phyloP scores from a whole-genome alignment of 768 basidiomycete genomes.

The Auricularia auricula-judae region DNA sequence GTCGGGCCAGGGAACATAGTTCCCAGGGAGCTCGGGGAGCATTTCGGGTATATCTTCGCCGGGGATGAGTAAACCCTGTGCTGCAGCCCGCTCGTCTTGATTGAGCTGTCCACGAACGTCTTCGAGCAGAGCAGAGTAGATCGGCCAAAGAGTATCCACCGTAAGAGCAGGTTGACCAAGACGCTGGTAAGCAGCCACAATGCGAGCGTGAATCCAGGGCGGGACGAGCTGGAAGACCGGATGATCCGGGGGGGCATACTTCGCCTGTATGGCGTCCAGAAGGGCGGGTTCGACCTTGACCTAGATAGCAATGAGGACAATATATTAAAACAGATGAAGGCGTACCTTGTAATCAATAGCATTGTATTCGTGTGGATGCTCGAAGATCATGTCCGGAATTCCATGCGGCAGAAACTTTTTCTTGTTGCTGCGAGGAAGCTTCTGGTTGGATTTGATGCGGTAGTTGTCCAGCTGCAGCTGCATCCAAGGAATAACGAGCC shows the following conservation, averaged over 20 bases:
- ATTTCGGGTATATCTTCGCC: not conserved
- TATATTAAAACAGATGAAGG: not conserved
- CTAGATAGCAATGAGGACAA: constrained; percentile 6
- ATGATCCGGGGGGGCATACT: constrained; percentile 23
- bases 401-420: constrained; percentile 31
- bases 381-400: constrained; percentile 23
- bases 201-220: constrained; percentile 15
- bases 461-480: constrained; percentile 28
- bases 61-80: not conserved
- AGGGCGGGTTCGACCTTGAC: constrained; percentile 10
- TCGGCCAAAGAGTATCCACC: constrained; percentile 13
- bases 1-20: not conserved
- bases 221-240: constrained; percentile 27
- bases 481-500: constrained; percentile 30
- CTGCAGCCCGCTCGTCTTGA: not conserved
- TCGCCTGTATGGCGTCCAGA: constrained; percentile 11
- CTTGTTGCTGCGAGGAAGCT: constrained; percentile 14
- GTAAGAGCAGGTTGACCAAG: constrained; percentile 17
- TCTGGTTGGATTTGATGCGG: constrained; percentile 13
- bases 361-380: constrained; percentile 18
- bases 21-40: not conserved
- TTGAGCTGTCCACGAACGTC: not conserved
- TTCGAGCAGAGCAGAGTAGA: not conserved
- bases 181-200: constrained; percentile 8
- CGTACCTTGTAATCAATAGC: constrained; percentile 25